A percentile compares a stretch with the other conserved stretches of the same genome.
phyloP scores from a whole-genome alignment of 371 early-diverging fungal species.

The Sporodiniella umbellata region DNA sequence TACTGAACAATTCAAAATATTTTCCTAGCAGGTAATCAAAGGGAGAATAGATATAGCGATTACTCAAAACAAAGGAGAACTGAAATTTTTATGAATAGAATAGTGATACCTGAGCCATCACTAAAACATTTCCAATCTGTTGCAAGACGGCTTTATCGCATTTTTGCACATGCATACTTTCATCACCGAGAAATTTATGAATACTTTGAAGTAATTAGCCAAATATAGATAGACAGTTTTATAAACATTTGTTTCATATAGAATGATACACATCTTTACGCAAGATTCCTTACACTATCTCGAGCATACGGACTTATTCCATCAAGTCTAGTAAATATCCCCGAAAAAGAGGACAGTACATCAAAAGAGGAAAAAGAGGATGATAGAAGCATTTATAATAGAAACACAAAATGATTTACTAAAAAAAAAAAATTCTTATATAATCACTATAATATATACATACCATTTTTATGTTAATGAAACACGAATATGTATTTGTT shows the following conservation, averaged over 20 bases:
- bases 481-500: neutral
- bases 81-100: too few relatives aligned
- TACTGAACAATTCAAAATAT: conserved; percentile 74
- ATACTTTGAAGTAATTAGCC: conserved; percentile 70
- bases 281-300: conserved; percentile 72
- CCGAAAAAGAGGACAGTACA: conserved; percentile 28
- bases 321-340: conserved; percentile 64
- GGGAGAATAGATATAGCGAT: neutral
- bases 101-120: conserved; percentile 70
- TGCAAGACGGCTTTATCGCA: conserved; percentile 88
- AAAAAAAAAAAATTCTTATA: neutral
- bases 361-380: conserved; percentile 7
- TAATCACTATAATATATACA: too few relatives aligned
- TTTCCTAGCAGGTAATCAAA: conserved; percentile 69
- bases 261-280: conserved; percentile 76
- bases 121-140: conserved; percentile 84
- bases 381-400: conserved; percentile 7
- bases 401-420: conserved; percentile 2
- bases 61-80: neutral
- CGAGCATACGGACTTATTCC: conserved; percentile 62
- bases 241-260: conserved; percentile 14
- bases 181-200: conserved; percentile 89
- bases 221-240: too few relatives aligned
- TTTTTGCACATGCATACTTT: conserved; percentile 93
- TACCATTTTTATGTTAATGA: too few relatives aligned